Percentiles rank a stretch among this genome's conserved stretches.
phyloP scores from a whole-genome alignment of 192 early-diverging fungal genomes.

The Coemansia umbellata region DNA sequence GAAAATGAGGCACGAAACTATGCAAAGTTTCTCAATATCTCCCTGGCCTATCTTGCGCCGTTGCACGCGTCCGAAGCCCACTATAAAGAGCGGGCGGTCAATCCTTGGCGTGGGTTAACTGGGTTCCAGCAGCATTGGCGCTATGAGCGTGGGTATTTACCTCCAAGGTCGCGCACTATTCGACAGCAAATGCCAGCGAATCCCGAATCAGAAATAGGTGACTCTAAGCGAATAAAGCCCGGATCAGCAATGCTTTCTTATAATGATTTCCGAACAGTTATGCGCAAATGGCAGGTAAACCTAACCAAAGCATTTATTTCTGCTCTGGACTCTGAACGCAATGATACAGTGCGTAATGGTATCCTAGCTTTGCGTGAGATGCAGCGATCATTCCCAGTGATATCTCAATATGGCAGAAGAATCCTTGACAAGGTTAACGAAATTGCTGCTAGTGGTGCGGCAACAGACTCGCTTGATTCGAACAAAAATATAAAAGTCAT shows the following conservation, averaged over 20 bases:
- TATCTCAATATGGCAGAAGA: constrained; percentile 26
- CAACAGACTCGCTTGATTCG: constrained; percentile 6
- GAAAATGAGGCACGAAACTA: constrained; percentile 45
- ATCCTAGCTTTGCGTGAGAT: constrained; percentile 42
- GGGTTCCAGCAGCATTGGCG: constrained; percentile 35
- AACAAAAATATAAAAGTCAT: constrained; percentile 47
- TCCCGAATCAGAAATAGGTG: constrained; percentile 10
- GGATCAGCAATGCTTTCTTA: constrained; percentile 28
- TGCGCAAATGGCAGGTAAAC: constrained; percentile 46
- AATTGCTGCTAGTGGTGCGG: constrained; percentile 10
- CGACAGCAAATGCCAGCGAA: constrained; percentile 11
- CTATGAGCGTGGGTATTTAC: constrained; percentile 43
- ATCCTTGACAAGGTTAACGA: constrained; percentile 39
- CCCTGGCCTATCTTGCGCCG: constrained; percentile 31
- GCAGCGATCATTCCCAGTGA: constrained; percentile 37
- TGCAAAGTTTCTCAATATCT: constrained; percentile 34
- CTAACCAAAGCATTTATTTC: constrained; percentile 34
- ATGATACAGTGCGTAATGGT: constrained; percentile 46
- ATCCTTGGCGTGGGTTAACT: constrained; percentile 37
- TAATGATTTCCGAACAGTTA: constrained; percentile 43
- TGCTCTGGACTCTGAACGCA: constrained; percentile 22
- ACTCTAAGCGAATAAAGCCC: constrained; percentile 25
- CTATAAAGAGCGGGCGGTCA: constrained; percentile 42
- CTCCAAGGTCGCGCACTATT: constrained; percentile 43
- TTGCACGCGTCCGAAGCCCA: constrained; percentile 17